Conservation (phyloP, 306 rosid genomes). For the Benincasa hispida region DNA sequence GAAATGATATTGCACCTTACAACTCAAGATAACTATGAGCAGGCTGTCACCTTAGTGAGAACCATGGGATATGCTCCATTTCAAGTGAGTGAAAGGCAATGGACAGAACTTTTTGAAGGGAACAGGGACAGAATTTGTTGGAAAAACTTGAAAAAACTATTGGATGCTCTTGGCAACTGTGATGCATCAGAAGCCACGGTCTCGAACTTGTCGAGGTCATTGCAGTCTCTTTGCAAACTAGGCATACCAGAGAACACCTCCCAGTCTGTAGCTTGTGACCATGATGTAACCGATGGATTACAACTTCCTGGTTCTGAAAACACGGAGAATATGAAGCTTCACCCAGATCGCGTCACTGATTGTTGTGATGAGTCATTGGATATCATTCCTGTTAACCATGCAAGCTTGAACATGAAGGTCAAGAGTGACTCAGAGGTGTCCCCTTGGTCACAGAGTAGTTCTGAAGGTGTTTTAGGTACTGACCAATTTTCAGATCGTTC, state of each 20-base stretch:
- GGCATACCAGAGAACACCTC: background rate
- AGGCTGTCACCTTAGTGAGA: slow-evolving; percentile 46
- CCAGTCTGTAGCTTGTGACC: background rate
- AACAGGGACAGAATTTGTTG: slow-evolving; percentile 32
- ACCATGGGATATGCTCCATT: slow-evolving; percentile 77
- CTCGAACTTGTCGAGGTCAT: slow-evolving; percentile 43
- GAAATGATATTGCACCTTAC: slow-evolving; percentile 63
- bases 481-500: slow-evolving; percentile 5
- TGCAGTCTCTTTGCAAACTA: slow-evolving; percentile 33
- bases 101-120: slow-evolving; percentile 48
- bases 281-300: background rate
- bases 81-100: slow-evolving; percentile 55
- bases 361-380: background rate
- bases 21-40: slow-evolving; percentile 34
- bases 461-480: slow-evolving; percentile 4
- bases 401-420: slow-evolving; percentile 11
- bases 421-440: background rate
- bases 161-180: slow-evolving; percentile 38
- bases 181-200: slow-evolving; percentile 55
- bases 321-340: background rate
- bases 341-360: background rate
- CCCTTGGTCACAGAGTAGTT: background rate
- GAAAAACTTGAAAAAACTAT: slow-evolving; percentile 31
- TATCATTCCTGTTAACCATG: slow-evolving; percentile 7
- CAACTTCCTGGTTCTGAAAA: background rate